A percentile compares a stretch with the other conserved stretches of the same genome.
Evolutionary conservation across 2,329 filamentous ascomycete genomes (phyloP).

Genomic region (Tolypocladium paradoxum): DNA sequence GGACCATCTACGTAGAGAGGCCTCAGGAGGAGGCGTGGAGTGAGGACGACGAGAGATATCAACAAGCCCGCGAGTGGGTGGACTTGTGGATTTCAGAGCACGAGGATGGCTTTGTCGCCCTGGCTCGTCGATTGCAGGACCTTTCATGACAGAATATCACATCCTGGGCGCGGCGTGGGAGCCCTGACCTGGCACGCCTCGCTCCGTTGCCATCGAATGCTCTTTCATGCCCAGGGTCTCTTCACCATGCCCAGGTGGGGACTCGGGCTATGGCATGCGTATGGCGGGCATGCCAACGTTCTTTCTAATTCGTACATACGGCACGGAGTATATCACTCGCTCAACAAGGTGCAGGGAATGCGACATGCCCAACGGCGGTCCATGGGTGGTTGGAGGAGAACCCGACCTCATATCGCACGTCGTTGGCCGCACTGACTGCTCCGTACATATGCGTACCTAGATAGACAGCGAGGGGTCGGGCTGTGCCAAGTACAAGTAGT

Average conservation of each 20-base stretch:
- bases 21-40: conserved; percentile 52
- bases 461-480: not conserved
- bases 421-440: not conserved
- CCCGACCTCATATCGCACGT: not conserved
- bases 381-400: not conserved
- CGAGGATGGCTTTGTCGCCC: conserved; percentile 19
- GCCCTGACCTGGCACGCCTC: not conserved
- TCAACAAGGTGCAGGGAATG: not conserved
- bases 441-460: no score
- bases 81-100: conserved; percentile 26
- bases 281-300: not conserved
- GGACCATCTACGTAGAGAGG: conserved; percentile 66
- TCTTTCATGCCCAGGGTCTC: not conserved
- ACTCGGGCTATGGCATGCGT: not conserved
- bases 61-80: conserved; percentile 34
- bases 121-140: conserved; percentile 17
- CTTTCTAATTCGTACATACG: not conserved
- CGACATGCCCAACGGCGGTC: no score
- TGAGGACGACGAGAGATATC: conserved; percentile 36
- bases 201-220: not conserved
- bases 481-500: not conserved
- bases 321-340: not conserved
- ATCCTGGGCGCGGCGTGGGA: not conserved
- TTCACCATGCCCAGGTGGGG: not conserved
- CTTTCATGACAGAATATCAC: not conserved